Percentiles rank a stretch among this genome's conserved stretches.
These are phyloP conservation scores for Papiliotrema flavescens DNA, from an alignment of 1,284 basidiomycete species.

Conservation along the genomic window DNA sequence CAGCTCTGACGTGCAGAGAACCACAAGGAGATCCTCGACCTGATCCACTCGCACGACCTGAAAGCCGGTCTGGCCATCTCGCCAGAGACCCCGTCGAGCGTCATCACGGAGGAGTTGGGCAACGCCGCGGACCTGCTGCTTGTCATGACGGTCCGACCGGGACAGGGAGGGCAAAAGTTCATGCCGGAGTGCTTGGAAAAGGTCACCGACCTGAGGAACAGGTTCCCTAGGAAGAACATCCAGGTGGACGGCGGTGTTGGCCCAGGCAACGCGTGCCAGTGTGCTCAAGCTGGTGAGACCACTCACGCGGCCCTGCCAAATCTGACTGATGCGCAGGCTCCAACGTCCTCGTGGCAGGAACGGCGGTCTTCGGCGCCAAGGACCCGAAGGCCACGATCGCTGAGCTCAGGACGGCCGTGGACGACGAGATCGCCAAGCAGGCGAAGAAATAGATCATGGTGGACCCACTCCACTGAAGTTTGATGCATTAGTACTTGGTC, in stretches of 20 bases:
- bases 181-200: conserved; percentile 76
- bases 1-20: conserved; percentile 51
- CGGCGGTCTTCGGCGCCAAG: conserved; percentile 83
- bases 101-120: conserved; percentile 78
- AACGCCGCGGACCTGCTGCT: conserved; percentile 83
- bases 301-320: neutral
- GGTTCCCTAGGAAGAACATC: conserved; percentile 85
- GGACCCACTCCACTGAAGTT: no score
- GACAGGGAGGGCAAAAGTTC: conserved; percentile 94
- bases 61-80: conserved; percentile 91
- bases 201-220: conserved; percentile 81
- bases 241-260: conserved; percentile 98
- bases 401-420: conserved; percentile 66
- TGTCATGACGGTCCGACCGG: conserved; percentile 96
- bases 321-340: conserved; percentile 58
- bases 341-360: conserved; percentile 98
- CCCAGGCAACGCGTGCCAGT: conserved; percentile 81
- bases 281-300: conserved; percentile 78
- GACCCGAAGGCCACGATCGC: conserved; percentile 75
- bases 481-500: no score
- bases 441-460: neutral
- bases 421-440: conserved; percentile 51
- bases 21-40: conserved; percentile 66
- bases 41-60: conserved; percentile 69
- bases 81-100: conserved; percentile 79